Evolutionary conservation across 176 grass and related monocot species (phyloP), one percentile per base, ranked within the genome.

Genomic region (Cenchrus purpureus): DNA sequence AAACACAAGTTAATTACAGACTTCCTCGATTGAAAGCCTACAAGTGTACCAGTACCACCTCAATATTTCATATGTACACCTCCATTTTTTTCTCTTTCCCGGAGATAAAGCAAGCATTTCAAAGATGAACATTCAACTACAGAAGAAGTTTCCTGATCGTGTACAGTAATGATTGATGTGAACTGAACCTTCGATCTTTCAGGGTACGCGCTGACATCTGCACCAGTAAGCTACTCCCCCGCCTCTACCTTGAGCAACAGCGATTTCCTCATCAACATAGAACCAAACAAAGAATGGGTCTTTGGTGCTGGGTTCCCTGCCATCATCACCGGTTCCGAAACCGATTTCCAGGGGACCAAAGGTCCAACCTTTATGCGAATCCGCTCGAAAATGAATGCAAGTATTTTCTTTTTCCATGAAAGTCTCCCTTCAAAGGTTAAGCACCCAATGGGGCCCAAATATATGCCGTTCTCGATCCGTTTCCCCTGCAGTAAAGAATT

Each of bases 221-320:
- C 95, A 98, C 95, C 95, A 95, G 63, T 89, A 95, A 4, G 96
- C 96, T 42, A 93, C 78, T 22, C 96, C 96, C 5, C 96, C 93
- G 1, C 96, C 89, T 83, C 91, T 91, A 52, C 96, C 96, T 85
- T 95, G 93, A 0, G 96, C 96, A 29, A 98, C 91, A 29, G 96
- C 91, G 15, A 98, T 95, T 82, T 95, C 93, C 82, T 98, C 93
- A 32, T 98, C 93, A 10, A 98, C 89, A 74, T 95, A 95, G 82
- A 98, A 92, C 93, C 96, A 98, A 37, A 98, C 13, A 70, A 98
- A 98, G 79, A 98, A 98, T 0, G 96, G 93, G 68, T 95, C 93
- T 46, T 94, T 98, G 8, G 85, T 94, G 77, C 83, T 88, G 0
- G 96, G 96, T 70, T 98, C 96, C 59, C 86, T 92, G 40, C 12